Evolutionary conservation across 306 rosid species (phyloP).

Genomic region (Ziziphus jujuba): DNA sequence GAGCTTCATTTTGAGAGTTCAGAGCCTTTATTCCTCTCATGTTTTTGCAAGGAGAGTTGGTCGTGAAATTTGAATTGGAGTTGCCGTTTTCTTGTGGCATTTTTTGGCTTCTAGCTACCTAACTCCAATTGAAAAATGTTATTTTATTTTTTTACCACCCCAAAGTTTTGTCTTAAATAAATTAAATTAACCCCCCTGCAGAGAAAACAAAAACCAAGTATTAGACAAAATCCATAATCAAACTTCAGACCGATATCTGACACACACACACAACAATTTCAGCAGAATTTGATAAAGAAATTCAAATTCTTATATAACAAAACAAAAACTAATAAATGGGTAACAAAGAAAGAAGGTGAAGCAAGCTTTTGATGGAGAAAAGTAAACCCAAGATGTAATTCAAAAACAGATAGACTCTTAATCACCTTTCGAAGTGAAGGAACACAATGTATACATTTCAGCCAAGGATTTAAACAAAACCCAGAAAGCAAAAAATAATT

Average conservation of each 20-base stretch:
- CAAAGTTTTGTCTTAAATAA: neutral
- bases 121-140: neutral
- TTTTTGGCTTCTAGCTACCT: slow-evolving; percentile 19
- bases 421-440: no score
- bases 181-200: neutral
- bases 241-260: neutral
- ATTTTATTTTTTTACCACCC: no score
- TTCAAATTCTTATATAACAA: slow-evolving; percentile 4
- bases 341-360: neutral
- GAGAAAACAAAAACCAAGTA: neutral
- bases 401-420: neutral
- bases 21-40: slow-evolving; percentile 62
- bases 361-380: neutral
- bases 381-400: neutral
- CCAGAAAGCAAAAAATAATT: no score
- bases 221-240: neutral
- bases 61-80: slow-evolving; percentile 30
- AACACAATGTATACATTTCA: neutral
- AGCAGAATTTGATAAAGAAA: neutral
- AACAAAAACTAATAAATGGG: neutral
- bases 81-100: slow-evolving; percentile 74
- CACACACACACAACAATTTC: neutral
- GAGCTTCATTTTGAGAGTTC: slow-evolving; percentile 39
- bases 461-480: no score
- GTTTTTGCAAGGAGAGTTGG: slow-evolving; percentile 69